Evolutionary conservation across 2,329 filamentous ascomycete species (phyloP).

Genomic region (Metarhizium brunneum): DNA sequence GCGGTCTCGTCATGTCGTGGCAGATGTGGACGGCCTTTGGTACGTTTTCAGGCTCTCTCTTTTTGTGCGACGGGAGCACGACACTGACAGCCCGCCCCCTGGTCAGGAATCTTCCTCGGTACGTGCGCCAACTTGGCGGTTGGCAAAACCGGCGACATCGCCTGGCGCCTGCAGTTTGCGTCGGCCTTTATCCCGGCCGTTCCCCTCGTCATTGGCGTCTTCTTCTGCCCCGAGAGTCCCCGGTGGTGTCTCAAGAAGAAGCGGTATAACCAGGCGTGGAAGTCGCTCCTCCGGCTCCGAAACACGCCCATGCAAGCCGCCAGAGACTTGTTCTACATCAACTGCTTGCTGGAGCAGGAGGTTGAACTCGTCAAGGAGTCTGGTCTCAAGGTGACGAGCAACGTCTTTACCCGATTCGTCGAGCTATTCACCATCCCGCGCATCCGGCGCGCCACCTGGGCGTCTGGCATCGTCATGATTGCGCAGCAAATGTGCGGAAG

Average conservation of each 20-base stretch:
- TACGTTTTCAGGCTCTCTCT: not conserved
- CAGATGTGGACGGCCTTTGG: constrained; percentile 32
- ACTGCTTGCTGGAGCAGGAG: constrained; percentile 28
- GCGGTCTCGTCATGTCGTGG: constrained; percentile 45
- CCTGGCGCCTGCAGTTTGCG: constrained; percentile 56
- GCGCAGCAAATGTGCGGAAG: constrained; percentile 50
- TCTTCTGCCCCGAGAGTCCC: constrained; percentile 55
- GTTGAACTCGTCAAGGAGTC: constrained; percentile 15
- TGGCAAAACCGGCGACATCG: constrained; percentile 45
- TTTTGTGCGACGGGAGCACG: not conserved
- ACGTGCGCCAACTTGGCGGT: constrained; percentile 57
- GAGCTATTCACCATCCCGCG: constrained; percentile 51
- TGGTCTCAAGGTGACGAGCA: constrained; percentile 29
- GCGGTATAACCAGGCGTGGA: constrained; percentile 42
- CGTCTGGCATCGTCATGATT: constrained; percentile 61
- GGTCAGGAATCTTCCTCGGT: constrained; percentile 52
- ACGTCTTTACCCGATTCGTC: constrained; percentile 38
- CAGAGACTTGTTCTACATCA: constrained; percentile 53
- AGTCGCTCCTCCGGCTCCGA: constrained; percentile 45
- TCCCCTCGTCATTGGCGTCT: constrained; percentile 47
- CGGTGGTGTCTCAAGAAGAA: constrained; percentile 58
- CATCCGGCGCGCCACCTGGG: constrained; percentile 52
- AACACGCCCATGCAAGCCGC: constrained; percentile 52
- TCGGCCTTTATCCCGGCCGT: constrained; percentile 58
- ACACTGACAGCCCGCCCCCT: constrained; percentile 3